Conservation (phyloP, 352 stramenopile species). For the Phytophthora europaea region DNA sequence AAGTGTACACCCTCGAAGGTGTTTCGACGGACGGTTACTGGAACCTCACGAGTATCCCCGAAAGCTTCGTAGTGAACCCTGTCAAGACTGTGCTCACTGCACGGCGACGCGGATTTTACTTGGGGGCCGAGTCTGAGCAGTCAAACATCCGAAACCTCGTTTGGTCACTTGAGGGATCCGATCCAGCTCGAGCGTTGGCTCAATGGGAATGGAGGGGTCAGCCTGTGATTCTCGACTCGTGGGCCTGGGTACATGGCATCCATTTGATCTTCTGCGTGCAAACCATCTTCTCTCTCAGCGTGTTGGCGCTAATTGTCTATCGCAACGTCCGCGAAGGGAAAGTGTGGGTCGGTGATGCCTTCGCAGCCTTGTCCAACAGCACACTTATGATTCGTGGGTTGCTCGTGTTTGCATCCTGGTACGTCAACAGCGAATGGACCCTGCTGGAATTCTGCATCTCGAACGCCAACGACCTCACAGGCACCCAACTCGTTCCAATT, state of each 20-base stretch:
- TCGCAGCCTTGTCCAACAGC: conserved; percentile 44
- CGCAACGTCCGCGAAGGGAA: conserved; percentile 44
- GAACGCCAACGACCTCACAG: conserved; percentile 38
- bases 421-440: conserved; percentile 55
- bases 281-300: conserved; percentile 41
- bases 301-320: conserved; percentile 44
- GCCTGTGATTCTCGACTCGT: conserved; percentile 47
- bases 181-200: conserved; percentile 32
- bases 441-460: conserved; percentile 55
- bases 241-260: conserved; percentile 60
- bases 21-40: conserved; percentile 38
- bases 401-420: conserved; percentile 51
- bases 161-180: conserved; percentile 32
- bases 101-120: conserved; percentile 49
- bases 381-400: conserved; percentile 46
- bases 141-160: conserved; percentile 53
- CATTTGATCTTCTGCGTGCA: conserved; percentile 52
- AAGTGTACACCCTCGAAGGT: conserved; percentile 37
- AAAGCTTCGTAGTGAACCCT: conserved; percentile 23
- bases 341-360: conserved; percentile 55
- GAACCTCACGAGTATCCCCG: conserved; percentile 42
- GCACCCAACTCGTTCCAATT: conserved; percentile 36
- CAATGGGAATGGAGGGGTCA: conserved; percentile 38
- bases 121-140: conserved; percentile 47
- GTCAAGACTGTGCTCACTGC: conserved; percentile 41